A percentile compares a stretch with the other conserved stretches of the same genome.
These are phyloP conservation scores for Litsea cubeba DNA, from an alignment of 164 flowering plant genomes.

Conservation along the genomic window DNA sequence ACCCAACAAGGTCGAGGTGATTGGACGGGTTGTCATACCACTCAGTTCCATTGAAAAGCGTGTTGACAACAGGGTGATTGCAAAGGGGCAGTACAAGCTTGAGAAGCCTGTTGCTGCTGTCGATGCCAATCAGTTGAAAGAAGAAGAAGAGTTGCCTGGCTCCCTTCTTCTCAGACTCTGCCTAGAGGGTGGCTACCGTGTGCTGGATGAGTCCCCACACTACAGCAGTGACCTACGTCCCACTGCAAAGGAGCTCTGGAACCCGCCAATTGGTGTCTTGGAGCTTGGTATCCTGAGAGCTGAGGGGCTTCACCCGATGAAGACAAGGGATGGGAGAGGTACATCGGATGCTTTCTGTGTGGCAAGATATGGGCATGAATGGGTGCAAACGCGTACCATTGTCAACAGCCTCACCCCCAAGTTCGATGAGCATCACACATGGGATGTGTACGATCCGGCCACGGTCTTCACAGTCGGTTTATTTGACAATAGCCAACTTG, in stretches of 20 bases:
- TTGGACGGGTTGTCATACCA: constrained; percentile 70
- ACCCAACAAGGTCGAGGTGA: constrained; percentile 77
- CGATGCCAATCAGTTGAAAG: constrained; percentile 75
- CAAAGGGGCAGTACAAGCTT: constrained; percentile 69
- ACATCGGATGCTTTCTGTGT: constrained; percentile 90
- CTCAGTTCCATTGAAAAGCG: constrained; percentile 58
- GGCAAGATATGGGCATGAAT: constrained; percentile 85
- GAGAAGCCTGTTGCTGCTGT: constrained; percentile 58
- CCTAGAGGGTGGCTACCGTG: no score
- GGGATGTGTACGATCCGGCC: constrained; percentile 89
- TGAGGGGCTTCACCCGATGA: no score
- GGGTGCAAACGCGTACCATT: constrained; percentile 74
- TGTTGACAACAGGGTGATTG: constrained; percentile 74
- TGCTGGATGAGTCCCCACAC: no score
- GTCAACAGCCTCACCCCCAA: constrained; percentile 59
- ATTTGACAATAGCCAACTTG: constrained; percentile 74
- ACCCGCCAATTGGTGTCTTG: no score
- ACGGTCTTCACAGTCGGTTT: constrained; percentile 81
- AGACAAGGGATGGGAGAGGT: constrained; percentile 76
- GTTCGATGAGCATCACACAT: constrained; percentile 83
- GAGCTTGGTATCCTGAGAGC: no score
- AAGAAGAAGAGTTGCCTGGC: constrained; percentile 60
- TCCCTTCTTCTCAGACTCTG: no score
- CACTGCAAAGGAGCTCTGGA: no score
- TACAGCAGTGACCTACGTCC: no score